Conservation (phyloP, 352 stramenopile genomes). For the Elongisporangium anandrum region DNA sequence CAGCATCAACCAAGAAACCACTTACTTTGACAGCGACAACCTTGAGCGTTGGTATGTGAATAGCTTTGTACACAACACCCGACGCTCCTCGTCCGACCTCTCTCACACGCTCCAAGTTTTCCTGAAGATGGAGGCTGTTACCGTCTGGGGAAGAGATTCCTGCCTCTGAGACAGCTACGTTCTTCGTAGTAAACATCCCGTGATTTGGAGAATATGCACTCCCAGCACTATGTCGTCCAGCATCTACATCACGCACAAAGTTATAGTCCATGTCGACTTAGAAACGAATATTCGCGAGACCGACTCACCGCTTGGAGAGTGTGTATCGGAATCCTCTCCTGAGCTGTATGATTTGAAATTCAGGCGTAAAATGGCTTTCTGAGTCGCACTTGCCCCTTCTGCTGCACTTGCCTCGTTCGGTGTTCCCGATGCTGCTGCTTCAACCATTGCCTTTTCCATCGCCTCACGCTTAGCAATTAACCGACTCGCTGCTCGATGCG, state of each 20-base stretch:
- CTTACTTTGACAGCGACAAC: conserved; percentile 86
- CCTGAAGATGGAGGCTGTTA: conserved; percentile 71
- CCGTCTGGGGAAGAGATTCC: conserved; percentile 82
- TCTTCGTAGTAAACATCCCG: conserved; percentile 85
- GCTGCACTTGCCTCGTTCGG: conserved; percentile 2
- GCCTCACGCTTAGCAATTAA: conserved; percentile 74
- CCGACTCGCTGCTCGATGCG: conserved; percentile 64
- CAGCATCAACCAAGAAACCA: conserved; percentile 1
- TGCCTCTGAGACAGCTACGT: conserved; percentile 76
- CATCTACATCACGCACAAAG: conserved; percentile 16
- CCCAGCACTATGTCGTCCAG: conserved; percentile 57
- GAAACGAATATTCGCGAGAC: neutral
- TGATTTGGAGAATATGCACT: conserved; percentile 86
- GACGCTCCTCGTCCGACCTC: conserved; percentile 79
- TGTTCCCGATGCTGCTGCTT: conserved; percentile 15
- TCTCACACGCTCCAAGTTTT: conserved; percentile 76
- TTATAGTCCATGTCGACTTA: conserved; percentile 5
- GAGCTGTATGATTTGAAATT: conserved; percentile 74
- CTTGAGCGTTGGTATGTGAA: conserved; percentile 90
- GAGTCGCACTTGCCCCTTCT: conserved; percentile 42
- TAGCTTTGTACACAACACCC: conserved; percentile 85
- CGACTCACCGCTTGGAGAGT: conserved; percentile 59
- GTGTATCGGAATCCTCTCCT: conserved; percentile 54
- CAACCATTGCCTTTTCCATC: conserved; percentile 50
- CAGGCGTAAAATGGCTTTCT: conserved; percentile 60